Conservation (phyloP, 2,329 filamentous ascomycete species). For the Neonectria sp. region DNA sequence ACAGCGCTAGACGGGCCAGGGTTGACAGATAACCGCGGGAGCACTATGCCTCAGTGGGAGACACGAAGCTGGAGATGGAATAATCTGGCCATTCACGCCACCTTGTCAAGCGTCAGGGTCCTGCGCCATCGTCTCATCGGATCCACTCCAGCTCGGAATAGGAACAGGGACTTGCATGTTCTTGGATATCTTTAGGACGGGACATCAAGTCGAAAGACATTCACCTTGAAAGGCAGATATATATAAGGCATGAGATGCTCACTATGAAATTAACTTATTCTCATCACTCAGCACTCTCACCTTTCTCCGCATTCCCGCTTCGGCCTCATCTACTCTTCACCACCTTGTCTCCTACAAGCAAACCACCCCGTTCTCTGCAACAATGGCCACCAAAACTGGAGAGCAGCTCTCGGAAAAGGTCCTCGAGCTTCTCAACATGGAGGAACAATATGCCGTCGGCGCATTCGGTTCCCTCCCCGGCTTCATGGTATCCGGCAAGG, state of each 20-base stretch:
- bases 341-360: neutral
- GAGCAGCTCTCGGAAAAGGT: constrained; percentile 24
- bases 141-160: constrained; percentile 11
- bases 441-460: constrained; percentile 28
- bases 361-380: neutral
- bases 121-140: constrained; percentile 6
- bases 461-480: constrained; percentile 27
- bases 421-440: constrained; percentile 29
- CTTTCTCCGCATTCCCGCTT: neutral
- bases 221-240: neutral
- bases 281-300: neutral
- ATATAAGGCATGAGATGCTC: constrained; percentile 1
- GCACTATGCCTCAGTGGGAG: constrained; percentile 9
- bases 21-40: constrained; percentile 28
- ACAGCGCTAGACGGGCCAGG: constrained; percentile 10
- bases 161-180: neutral
- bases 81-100: constrained; percentile 9
- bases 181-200: neutral
- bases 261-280: neutral
- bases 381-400: constrained; percentile 26
- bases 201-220: neutral
- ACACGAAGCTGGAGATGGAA: neutral
- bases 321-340: neutral
- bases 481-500: constrained; percentile 31
- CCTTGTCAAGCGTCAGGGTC: neutral